Base-by-base conservation (phyloP, 768 basidiomycete species). In the Agaricus subrufescens region DNA sequence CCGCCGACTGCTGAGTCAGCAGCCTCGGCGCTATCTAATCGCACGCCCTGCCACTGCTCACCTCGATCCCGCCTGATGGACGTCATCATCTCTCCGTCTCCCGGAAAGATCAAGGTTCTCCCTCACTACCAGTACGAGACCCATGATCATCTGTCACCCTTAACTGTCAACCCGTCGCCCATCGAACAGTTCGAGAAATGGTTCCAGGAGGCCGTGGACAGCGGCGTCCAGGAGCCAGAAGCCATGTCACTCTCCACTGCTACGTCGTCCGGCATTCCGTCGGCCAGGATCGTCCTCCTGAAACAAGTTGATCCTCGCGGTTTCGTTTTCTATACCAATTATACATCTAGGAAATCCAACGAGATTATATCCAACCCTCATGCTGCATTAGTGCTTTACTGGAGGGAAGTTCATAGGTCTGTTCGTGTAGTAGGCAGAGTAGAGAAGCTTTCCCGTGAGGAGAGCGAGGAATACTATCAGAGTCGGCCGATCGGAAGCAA, bases 281-380 rank as follows among this genome's bases (percentile, higher is more conserved):
- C 91, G 38, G 84, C 88, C 10, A 85, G 96, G 61, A 81, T 91
- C 70, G 94, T 98, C 54, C 85, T 98, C 57, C 84, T 98, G 66
- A 97, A 95, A 71, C 83, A 93, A 66, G 83, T 92, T 63, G 97
- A 98, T 75, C 65, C 78, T 30, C 83, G 77, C 53, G 97, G 97
- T 50, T 98, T 98, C 74, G 83, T 96, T 56, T 97, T 98, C 75
- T 99, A 82, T 79, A 98, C 96, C 31, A 99, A 99, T 73, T 98
- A 98, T 74, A 82, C 85, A 40, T 96, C 94, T 10, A 84, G 95
- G 61, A 99, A 98, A 73, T 94, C 92, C 3, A 66, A 72, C 42
- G 97, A 98, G 68, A 79, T 98, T 29, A 56, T 70, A 5, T 78
- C 73, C 39, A 94, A 94, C 66, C 91, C 91, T 0, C 75, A 86